Evolutionary conservation across 2,329 filamentous ascomycete species (phyloP).

Genomic region (Lachnum nothofagi): DNA sequence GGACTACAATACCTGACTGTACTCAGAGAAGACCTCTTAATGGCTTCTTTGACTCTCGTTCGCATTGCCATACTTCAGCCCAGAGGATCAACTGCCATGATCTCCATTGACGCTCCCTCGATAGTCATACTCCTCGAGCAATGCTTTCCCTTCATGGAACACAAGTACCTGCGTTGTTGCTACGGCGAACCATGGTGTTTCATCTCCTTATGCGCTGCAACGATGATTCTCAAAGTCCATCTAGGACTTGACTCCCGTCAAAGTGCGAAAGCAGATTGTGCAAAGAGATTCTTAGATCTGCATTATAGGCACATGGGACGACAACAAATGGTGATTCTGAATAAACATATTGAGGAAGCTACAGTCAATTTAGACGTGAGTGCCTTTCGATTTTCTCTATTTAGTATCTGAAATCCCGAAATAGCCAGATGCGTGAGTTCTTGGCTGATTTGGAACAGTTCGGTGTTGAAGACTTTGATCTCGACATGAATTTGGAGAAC

Average conservation of each 20-base stretch:
- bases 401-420: too few relatives aligned
- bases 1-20: slow-evolving; percentile 56
- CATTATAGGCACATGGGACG: slow-evolving; percentile 38
- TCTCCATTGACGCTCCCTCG: slow-evolving; percentile 57
- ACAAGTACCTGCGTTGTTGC: slow-evolving; percentile 49
- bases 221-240: slow-evolving; percentile 55
- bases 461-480: too few relatives aligned
- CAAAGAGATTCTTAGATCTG: slow-evolving; percentile 54
- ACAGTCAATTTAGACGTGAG: too few relatives aligned
- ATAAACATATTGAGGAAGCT: too few relatives aligned
- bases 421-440: too few relatives aligned
- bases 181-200: slow-evolving; percentile 59
- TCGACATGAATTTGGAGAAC: too few relatives aligned
- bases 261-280: slow-evolving; percentile 53
- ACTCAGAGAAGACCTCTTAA: slow-evolving; percentile 54
- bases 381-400: too few relatives aligned
- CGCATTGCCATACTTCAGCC: slow-evolving; percentile 58
- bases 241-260: slow-evolving; percentile 53
- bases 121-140: slow-evolving; percentile 58
- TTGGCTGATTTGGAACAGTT: too few relatives aligned
- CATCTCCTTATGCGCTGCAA: slow-evolving; percentile 57
- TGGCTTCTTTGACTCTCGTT: slow-evolving; percentile 56
- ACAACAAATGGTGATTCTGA: too few relatives aligned
- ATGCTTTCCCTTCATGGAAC: slow-evolving; percentile 56
- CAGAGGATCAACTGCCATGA: slow-evolving; percentile 54